Evolutionary conservation across 2,329 filamentous ascomycete genomes (phyloP).

Genomic region (Aspergillus transmontanensis): DNA sequence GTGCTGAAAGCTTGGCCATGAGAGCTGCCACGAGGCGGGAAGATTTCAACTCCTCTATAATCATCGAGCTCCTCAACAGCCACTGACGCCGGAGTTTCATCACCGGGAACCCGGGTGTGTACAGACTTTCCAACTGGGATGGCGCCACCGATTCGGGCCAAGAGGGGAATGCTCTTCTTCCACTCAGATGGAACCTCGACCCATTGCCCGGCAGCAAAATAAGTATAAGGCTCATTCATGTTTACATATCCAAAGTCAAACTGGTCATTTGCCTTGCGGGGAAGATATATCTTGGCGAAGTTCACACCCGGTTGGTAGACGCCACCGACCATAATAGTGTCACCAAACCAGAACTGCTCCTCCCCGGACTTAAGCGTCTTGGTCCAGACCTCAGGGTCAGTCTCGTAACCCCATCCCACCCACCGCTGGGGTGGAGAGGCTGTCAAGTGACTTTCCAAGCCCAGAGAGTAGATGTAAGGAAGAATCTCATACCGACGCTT

Average conservation of each 20-base stretch:
- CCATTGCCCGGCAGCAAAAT: slow-evolving; percentile 59
- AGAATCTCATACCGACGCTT: slow-evolving; percentile 71
- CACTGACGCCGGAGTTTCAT: slow-evolving; percentile 49
- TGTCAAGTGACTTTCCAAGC: slow-evolving; percentile 61
- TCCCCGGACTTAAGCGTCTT: slow-evolving; percentile 63
- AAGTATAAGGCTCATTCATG: slow-evolving; percentile 62
- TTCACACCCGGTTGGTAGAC: slow-evolving; percentile 64
- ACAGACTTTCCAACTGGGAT: slow-evolving; percentile 56
- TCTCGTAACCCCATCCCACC: slow-evolving; percentile 73
- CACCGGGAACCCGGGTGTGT: slow-evolving; percentile 56
- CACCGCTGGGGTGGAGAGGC: slow-evolving; percentile 69
- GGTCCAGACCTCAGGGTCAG: slow-evolving; percentile 68
- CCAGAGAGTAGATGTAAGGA: slow-evolving; percentile 70
- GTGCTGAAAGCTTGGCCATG: slow-evolving; percentile 42
- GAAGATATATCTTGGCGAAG: slow-evolving; percentile 64
- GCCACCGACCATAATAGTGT: slow-evolving; percentile 66
- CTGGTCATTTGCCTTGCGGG: slow-evolving; percentile 45
- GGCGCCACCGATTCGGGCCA: slow-evolving; percentile 58
- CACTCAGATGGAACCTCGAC: slow-evolving; percentile 54
- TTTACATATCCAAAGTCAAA: slow-evolving; percentile 64
- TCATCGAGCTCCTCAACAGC: slow-evolving; percentile 51
- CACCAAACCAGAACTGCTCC: slow-evolving; percentile 73
- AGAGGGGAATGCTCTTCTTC: slow-evolving; percentile 57
- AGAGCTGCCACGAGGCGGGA: slow-evolving; percentile 51
- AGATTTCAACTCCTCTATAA: slow-evolving; percentile 60